phyloP scores from a whole-genome alignment of 1,139 yeast species.

The Hemisphaericaspora subhashii region DNA sequence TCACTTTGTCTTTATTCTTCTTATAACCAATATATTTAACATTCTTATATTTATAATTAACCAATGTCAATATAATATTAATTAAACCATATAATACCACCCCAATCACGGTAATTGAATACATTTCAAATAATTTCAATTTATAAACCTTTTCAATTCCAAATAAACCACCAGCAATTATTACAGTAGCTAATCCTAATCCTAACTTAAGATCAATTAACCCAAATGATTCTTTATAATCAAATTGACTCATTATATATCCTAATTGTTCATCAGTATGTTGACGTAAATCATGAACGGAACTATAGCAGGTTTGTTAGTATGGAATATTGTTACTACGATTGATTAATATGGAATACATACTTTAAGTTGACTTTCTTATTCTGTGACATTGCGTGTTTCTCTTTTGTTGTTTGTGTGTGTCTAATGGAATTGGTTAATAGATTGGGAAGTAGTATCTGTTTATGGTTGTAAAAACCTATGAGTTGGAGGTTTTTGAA shows the following conservation, averaged over 20 bases:
- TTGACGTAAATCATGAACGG: conserved; percentile 47
- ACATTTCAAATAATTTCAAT: conserved; percentile 36
- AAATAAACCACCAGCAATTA: conserved; percentile 65
- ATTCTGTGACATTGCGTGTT: conserved; percentile 19
- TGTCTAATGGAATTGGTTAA: too few species aligned
- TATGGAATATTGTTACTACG: background rate
- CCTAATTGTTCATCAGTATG: conserved; percentile 52
- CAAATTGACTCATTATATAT: conserved; percentile 50
- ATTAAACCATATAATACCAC: conserved; percentile 56
- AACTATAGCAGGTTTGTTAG: conserved; percentile 23
- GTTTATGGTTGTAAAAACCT: too few species aligned
- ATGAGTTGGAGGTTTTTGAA: too few species aligned
- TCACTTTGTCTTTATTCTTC: conserved; percentile 34
- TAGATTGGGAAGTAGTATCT: too few species aligned
- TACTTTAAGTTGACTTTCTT: conserved; percentile 33
- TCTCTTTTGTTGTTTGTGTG: background rate
- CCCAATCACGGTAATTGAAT: conserved; percentile 31
- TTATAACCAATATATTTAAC: conserved; percentile 59
- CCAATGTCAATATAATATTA: conserved; percentile 48
- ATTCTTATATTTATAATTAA: conserved; percentile 46
- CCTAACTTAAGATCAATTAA: conserved; percentile 64
- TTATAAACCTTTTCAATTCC: conserved; percentile 62
- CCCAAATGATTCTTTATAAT: conserved; percentile 60
- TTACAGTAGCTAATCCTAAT: conserved; percentile 68
- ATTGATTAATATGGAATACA: conserved; percentile 13